phyloP scores from a whole-genome alignment of 768 basidiomycete species.

The Ephemerocybe angulata region DNA sequence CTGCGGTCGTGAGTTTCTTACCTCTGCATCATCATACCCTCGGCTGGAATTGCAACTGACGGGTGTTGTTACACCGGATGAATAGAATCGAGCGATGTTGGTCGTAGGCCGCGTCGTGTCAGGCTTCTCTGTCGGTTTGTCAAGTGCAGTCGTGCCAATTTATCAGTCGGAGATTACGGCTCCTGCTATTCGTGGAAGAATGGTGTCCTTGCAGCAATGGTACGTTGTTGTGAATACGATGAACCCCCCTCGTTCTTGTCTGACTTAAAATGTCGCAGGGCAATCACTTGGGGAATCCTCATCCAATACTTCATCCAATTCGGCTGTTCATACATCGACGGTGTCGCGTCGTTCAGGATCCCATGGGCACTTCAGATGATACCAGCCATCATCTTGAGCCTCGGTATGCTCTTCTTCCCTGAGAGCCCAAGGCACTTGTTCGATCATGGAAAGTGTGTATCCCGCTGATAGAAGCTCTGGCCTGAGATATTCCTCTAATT shows the following conservation, averaged over 20 bases:
- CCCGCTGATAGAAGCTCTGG: neutral
- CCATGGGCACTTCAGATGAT: constrained; percentile 81
- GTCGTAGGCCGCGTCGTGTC: constrained; percentile 66
- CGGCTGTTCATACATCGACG: constrained; percentile 69
- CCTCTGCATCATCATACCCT: neutral
- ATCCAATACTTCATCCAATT: constrained; percentile 75
- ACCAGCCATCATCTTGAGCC: constrained; percentile 63
- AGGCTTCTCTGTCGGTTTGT: constrained; percentile 64
- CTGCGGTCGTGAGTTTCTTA: constrained; percentile 36
- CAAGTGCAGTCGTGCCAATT: constrained; percentile 65
- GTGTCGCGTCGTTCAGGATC: constrained; percentile 71
- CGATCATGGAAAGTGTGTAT: constrained; percentile 50
- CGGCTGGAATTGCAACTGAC: neutral
- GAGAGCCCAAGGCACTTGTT: constrained; percentile 72
- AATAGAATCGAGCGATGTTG: constrained; percentile 69
- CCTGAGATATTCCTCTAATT: neutral
- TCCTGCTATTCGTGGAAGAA: constrained; percentile 67
- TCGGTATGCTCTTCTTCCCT: constrained; percentile 67
- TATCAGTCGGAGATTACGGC: constrained; percentile 76
- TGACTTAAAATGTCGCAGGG: no score
- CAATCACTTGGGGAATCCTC: constrained; percentile 76
- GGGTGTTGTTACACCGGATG: neutral
- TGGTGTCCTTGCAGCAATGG: constrained; percentile 79
- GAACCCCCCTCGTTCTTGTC: no score
- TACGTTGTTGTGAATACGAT: constrained; percentile 10